Evolutionary conservation across 805 yeast species (phyloP).

Genomic region (Sungouiozyma ichnusensis): DNA sequence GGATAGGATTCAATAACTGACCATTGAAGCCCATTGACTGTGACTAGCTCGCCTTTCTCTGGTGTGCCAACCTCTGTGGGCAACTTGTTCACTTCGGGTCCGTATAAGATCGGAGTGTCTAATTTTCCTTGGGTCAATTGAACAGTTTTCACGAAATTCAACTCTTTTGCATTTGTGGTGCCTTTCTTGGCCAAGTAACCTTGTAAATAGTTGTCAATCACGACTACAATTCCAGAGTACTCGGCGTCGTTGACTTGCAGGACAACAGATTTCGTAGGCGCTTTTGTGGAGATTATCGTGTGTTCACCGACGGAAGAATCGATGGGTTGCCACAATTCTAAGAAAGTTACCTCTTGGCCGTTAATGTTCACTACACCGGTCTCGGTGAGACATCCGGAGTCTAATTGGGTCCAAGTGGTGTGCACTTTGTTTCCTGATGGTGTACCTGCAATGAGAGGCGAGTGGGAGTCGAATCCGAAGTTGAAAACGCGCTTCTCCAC

Average conservation of each 20-base stretch:
- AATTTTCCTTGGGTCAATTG: constrained; percentile 10
- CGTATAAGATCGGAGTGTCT: constrained; percentile 14
- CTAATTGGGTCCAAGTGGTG: constrained; percentile 27
- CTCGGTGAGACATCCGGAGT: constrained; percentile 27
- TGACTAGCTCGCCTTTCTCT: constrained; percentile 16
- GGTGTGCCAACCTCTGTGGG: constrained; percentile 19
- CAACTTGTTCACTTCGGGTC: constrained; percentile 19
- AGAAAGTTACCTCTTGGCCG: constrained; percentile 19
- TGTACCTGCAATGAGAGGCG: constrained; percentile 18
- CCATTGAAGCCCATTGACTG: constrained; percentile 20
- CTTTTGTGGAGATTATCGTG: constrained; percentile 7
- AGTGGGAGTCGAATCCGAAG: constrained; percentile 25
- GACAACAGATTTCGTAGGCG: constrained; percentile 12
- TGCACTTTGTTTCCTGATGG: constrained; percentile 20
- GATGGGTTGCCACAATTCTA: constrained; percentile 30
- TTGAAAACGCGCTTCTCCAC: constrained; percentile 17
- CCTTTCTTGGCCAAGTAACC: constrained; percentile 23
- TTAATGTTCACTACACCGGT: constrained; percentile 24
- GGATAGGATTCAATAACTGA: constrained; percentile 24
- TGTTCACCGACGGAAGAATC: constrained; percentile 17
- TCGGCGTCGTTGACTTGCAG: constrained; percentile 18
- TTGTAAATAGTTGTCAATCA: constrained; percentile 28
- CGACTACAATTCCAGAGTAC: constrained; percentile 22
- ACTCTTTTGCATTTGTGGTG: constrained; percentile 11
- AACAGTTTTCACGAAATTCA: constrained; percentile 23